These are phyloP conservation scores for Gyrodon lividus DNA, from an alignment of 768 basidiomycete genomes.

Conservation along the genomic window DNA sequence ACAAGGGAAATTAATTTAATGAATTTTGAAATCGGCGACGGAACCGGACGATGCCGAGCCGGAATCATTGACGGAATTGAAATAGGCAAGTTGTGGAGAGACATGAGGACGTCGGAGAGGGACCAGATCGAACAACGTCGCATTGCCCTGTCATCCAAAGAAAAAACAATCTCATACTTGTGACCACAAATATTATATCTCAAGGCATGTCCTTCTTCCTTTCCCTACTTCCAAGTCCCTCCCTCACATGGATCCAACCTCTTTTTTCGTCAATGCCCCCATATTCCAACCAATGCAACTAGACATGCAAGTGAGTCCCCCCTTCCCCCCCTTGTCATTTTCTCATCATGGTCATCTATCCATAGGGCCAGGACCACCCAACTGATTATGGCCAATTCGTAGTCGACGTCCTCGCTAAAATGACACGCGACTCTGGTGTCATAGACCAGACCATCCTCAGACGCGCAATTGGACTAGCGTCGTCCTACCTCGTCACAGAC, in stretches of 20 bases:
- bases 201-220: slow-evolving; percentile 5
- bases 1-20: no score
- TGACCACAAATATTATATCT: no score
- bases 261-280: slow-evolving; percentile 13
- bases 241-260: slow-evolving; percentile 26
- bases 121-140: slow-evolving; percentile 2
- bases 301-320: slow-evolving; percentile 30
- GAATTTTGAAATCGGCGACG: neutral
- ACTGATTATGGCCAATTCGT: slow-evolving; percentile 67
- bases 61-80: neutral
- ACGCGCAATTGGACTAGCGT: slow-evolving; percentile 65
- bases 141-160: neutral
- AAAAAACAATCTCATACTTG: neutral
- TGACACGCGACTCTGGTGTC: slow-evolving; percentile 42
- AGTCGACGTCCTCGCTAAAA: slow-evolving; percentile 50
- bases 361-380: slow-evolving; percentile 35
- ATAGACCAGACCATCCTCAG: slow-evolving; percentile 65
- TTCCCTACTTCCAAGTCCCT: neutral
- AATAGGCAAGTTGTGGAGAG: neutral
- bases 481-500: slow-evolving; percentile 80
- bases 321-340: neutral
- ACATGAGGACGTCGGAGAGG: neutral
- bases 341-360: slow-evolving; percentile 1
- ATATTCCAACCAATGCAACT: slow-evolving; percentile 26
- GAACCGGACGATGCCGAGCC: no score